Percentiles rank a stretch among this genome's conserved stretches.
Evolutionary conservation across 768 basidiomycete genomes (phyloP).

Genomic region (Lentinula sp.): DNA sequence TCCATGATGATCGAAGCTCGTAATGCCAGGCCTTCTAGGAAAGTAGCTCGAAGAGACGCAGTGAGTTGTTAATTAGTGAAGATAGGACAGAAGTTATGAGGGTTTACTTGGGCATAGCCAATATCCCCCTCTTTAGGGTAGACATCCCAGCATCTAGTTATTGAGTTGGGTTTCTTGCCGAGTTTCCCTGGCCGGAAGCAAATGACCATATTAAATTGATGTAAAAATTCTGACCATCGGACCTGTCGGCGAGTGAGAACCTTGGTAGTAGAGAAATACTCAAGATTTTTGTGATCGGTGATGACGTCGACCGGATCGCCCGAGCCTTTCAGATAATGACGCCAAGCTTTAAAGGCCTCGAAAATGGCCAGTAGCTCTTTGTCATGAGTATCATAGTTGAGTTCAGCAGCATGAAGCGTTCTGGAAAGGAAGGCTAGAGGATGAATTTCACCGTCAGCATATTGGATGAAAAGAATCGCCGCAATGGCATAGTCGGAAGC

Average conservation of each 20-base stretch:
- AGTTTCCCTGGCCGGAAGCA: constrained; percentile 6
- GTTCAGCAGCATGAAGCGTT: no score
- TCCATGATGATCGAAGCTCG: no score
- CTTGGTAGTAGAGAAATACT: neutral
- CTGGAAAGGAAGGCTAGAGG: no score
- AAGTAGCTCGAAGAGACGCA: constrained; percentile 13
- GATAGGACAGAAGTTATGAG: constrained; percentile 15
- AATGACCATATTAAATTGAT: no score
- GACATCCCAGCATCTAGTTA: constrained; percentile 20
- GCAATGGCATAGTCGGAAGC: no score
- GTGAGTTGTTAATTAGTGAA: constrained; percentile 16
- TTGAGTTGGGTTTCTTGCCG: constrained; percentile 16
- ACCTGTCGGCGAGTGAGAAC: neutral
- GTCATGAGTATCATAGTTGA: neutral
- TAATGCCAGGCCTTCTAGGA: neutral
- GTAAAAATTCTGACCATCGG: neutral
- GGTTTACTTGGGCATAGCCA: constrained; percentile 16
- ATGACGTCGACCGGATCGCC: neutral
- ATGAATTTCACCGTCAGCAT: no score
- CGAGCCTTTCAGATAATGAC: neutral
- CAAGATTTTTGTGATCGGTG: neutral
- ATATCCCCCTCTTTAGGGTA: constrained; percentile 21
- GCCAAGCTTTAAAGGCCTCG: neutral
- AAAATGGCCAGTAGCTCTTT: neutral
- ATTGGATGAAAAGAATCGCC: no score